Conservation (phyloP, 1,284 basidiomycete species). For the Microbotryum silenes-acaulis region DNA sequence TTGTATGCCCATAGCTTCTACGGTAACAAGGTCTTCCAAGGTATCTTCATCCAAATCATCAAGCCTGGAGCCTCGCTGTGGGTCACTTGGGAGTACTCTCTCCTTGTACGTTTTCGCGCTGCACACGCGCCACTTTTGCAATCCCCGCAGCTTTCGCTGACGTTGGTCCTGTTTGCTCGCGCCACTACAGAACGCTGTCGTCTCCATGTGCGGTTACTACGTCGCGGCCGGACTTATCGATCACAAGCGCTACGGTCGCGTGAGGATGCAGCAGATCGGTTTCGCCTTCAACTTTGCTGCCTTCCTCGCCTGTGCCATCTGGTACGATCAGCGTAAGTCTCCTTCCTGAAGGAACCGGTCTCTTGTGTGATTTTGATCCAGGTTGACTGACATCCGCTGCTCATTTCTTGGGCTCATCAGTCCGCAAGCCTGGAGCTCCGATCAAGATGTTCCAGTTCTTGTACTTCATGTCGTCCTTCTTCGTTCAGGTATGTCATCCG, state of each 20-base stretch:
- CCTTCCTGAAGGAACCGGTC: no score
- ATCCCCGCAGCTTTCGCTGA: no score
- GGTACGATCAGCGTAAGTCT: background rate
- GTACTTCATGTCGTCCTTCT: slow-evolving; percentile 49
- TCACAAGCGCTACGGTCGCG: slow-evolving; percentile 46
- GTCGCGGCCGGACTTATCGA: slow-evolving; percentile 50
- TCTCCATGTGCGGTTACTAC: slow-evolving; percentile 49
- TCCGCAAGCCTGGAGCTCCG: slow-evolving; percentile 38
- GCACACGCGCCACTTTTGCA: background rate
- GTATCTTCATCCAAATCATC: slow-evolving; percentile 46
- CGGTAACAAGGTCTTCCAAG: slow-evolving; percentile 42
- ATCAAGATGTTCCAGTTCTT: slow-evolving; percentile 38
- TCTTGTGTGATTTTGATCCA: no score
- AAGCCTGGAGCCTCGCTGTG: slow-evolving; percentile 41
- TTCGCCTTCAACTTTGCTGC: slow-evolving; percentile 47
- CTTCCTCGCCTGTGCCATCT: slow-evolving; percentile 41
- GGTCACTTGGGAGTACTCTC: slow-evolving; percentile 49
- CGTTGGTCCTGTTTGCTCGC: background rate
- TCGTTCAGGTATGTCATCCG: slow-evolving; percentile 36
- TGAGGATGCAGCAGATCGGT: slow-evolving; percentile 48
- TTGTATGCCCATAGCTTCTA: slow-evolving; percentile 7
- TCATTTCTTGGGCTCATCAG: no score
- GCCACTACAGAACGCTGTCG: slow-evolving; percentile 39
- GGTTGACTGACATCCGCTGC: no score
- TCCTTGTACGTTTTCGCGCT: slow-evolving; percentile 37